Evolutionary conservation across 2,329 filamentous ascomycete species (phyloP), one percentile per base, ranked within the genome.

Genomic region (Davidsoniella neocaledoniae): DNA sequence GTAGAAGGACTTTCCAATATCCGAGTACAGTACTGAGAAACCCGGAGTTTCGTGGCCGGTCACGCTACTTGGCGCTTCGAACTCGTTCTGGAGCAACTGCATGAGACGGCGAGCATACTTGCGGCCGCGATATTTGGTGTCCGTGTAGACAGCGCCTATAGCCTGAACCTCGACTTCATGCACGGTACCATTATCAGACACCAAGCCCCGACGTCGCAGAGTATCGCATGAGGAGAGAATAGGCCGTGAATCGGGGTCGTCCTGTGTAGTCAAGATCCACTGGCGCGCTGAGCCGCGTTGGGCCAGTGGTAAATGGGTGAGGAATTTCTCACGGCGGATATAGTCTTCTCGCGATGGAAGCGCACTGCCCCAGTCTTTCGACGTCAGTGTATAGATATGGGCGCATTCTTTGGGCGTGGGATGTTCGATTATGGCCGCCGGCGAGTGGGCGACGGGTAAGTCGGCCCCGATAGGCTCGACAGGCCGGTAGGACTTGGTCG

Each of bases 1-100:
- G 65, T 95, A 95, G 64, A 87, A 95, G 38, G 68, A 67, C 68
- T 86, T 83, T 17, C 88, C 86, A 55, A 93, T 87, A 58, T 93
- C 86, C 7, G 86, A 94, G 64, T 80, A 94, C 7, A 95, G 70
- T 6, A 93, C 74, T 0, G 84, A 88, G 63, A 90, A 91, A 12
- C 63, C 55, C 61, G 70, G 60, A 46, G 66, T 64, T 23, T 59
- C 56, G n/a, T 58, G 44, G 21, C 59, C 37, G 55, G 58, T 46
- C 55, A 19, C 57, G 40, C 64, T 56, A 37, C 1, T 48, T 48
- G 12, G 55, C 56, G 46, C 41, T 17, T 41, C 49, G 21, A 47
- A 45, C 17, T 50, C 43, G 12, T 33, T 16, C 33, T 44, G 38
- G n/a, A 52, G 46, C 56, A 88, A 78, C 40, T 63, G 62, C 62